phyloP scores from a whole-genome alignment of 805 yeast genomes.

The Candida golubevii region DNA sequence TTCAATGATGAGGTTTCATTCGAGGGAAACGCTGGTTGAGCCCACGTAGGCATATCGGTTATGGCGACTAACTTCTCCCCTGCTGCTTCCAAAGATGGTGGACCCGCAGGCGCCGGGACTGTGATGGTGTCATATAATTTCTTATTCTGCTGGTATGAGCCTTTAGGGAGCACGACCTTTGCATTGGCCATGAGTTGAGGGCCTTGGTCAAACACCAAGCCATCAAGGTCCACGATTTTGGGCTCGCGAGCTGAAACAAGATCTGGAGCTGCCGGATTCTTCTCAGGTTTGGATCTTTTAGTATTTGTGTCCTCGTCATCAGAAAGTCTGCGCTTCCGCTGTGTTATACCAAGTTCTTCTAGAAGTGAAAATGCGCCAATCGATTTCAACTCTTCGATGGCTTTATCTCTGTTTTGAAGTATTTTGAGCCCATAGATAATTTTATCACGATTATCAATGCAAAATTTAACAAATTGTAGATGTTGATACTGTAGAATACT shows the following conservation, averaged over 20 bases:
- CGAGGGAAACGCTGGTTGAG: constrained; percentile 67
- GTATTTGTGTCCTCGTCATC: constrained; percentile 1
- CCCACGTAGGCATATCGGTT: constrained; percentile 74
- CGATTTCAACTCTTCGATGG: constrained; percentile 41
- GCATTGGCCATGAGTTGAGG: constrained; percentile 61
- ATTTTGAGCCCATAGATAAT: constrained; percentile 54
- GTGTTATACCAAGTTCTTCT: constrained; percentile 34
- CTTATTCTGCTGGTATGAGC: constrained; percentile 72
- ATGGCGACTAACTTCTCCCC: constrained; percentile 52
- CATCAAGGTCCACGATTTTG: constrained; percentile 56
- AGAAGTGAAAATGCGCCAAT: constrained; percentile 40
- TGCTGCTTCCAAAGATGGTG: constrained; percentile 34
- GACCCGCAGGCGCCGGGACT: constrained; percentile 74
- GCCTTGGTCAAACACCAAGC: constrained; percentile 67
- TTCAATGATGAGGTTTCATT: constrained; percentile 66
- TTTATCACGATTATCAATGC: constrained; percentile 48
- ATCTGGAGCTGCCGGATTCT: neutral
- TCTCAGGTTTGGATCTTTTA: constrained; percentile 6
- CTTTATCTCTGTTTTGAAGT: constrained; percentile 29
- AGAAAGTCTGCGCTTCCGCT: constrained; percentile 10
- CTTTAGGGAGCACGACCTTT: constrained; percentile 72
- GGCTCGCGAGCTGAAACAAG: constrained; percentile 34
- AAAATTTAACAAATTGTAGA: constrained; percentile 42
- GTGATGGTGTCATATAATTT: constrained; percentile 82
- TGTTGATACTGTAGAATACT: constrained; percentile 50